Percentiles rank a stretch among this genome's conserved stretches.
phyloP scores from a whole-genome alignment of 1,139 yeast species.

The Williopsis jadinii region DNA sequence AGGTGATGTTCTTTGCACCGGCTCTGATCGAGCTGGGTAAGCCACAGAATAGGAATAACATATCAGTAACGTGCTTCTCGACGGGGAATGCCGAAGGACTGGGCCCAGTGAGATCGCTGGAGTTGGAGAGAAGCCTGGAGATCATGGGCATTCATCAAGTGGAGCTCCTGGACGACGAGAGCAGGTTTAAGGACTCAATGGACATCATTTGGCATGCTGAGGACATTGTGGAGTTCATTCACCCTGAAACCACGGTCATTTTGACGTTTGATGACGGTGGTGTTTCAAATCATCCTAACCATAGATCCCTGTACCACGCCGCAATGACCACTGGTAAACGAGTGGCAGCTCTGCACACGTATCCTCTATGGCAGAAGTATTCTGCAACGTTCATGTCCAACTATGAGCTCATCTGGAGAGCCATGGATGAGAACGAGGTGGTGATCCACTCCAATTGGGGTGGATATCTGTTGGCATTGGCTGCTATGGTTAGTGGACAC shows the following conservation, averaged over 20 bases:
- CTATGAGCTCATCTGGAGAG: slow-evolving; percentile 2
- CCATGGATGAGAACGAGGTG: neutral
- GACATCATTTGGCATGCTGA: slow-evolving; percentile 53
- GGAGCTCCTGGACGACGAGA: slow-evolving; percentile 40
- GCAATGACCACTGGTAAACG: slow-evolving; percentile 26
- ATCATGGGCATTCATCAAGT: slow-evolving; percentile 44
- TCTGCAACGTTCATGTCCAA: slow-evolving; percentile 43
- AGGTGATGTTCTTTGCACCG: slow-evolving; percentile 95
- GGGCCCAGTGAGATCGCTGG: slow-evolving; percentile 56
- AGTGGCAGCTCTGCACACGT: slow-evolving; percentile 37
- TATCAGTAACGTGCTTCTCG: slow-evolving; percentile 66
- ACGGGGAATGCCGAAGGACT: slow-evolving; percentile 72
- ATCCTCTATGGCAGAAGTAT: slow-evolving; percentile 44
- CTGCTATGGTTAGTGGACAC: slow-evolving; percentile 83
- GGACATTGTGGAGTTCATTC: slow-evolving; percentile 31
- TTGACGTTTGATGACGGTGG: slow-evolving; percentile 82
- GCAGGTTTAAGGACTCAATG: slow-evolving; percentile 65
- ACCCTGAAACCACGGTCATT: slow-evolving; percentile 32
- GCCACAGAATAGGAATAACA: slow-evolving; percentile 39
- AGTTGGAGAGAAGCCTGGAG: slow-evolving; percentile 50
- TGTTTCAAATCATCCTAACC: slow-evolving; percentile 83
- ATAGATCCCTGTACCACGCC: slow-evolving; percentile 59
- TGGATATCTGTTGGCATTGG: slow-evolving; percentile 50
- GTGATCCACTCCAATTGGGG: slow-evolving; percentile 44
- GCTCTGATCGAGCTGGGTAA: slow-evolving; percentile 51